phyloP scores from a whole-genome alignment of 169 alveolate species.

The Cryptosporidium sp. region DNA sequence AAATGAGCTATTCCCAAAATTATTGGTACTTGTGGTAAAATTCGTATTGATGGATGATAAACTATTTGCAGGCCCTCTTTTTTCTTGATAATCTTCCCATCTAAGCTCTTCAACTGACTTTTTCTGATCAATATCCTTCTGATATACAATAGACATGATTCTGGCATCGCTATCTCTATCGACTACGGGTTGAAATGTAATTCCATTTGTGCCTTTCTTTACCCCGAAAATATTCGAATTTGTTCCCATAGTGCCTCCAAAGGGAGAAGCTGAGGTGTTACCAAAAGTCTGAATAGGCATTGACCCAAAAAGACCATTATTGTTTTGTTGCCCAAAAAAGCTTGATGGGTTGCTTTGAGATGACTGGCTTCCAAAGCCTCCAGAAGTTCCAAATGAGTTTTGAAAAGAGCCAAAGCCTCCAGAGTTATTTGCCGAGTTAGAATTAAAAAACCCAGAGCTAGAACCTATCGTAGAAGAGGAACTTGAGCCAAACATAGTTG shows the following conservation, averaged over 20 bases:
- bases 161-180: conserved; percentile 75
- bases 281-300: conserved; percentile 35
- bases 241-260: conserved; percentile 40
- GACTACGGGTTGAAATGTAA: conserved; percentile 70
- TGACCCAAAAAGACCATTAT: conserved; percentile 48
- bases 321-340: conserved; percentile 57
- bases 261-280: conserved; percentile 18
- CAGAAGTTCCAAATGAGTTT: conserved; percentile 61
- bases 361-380: conserved; percentile 60
- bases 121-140: conserved; percentile 68
- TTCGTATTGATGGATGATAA: not conserved
- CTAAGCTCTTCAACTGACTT: conserved; percentile 74
- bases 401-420: conserved; percentile 59
- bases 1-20: conserved; percentile 26
- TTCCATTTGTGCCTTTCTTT: conserved; percentile 60
- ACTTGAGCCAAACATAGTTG: conserved; percentile 44
- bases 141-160: conserved; percentile 66
- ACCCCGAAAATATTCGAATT: conserved; percentile 53
- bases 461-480: conserved; percentile 3
- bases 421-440: conserved; percentile 9
- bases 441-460: conserved; percentile 52
- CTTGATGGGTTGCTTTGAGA: conserved; percentile 32
- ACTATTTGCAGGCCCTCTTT: conserved; percentile 65
- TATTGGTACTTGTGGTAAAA: not conserved
- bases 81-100: conserved; percentile 75